These are phyloP conservation scores for Margaritispora aquatica DNA, from an alignment of 495 filamentous ascomycete species.

Conservation along the genomic window DNA sequence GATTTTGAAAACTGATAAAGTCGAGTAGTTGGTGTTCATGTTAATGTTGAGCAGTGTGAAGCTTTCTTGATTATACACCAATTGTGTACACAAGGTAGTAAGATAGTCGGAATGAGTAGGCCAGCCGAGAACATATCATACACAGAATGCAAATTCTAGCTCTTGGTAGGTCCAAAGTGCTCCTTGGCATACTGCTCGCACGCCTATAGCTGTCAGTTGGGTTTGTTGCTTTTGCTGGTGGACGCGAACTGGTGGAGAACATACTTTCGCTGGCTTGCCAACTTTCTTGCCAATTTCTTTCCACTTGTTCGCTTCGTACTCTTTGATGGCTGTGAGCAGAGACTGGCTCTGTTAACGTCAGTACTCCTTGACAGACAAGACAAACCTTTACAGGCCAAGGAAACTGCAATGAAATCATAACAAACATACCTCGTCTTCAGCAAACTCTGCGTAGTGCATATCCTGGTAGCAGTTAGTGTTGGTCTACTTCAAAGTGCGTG, in stretches of 20 bases:
- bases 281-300: slow-evolving; percentile 94
- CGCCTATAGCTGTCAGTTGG: slow-evolving; percentile 48
- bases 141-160: slow-evolving; percentile 1
- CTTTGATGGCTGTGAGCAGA: slow-evolving; percentile 89
- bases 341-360: slow-evolving; percentile 60
- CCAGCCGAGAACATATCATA: too few species aligned
- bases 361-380: slow-evolving; percentile 22
- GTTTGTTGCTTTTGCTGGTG: not conserved
- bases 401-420: not conserved
- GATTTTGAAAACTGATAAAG: not conserved
- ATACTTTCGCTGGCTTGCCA: slow-evolving; percentile 93
- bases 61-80: too few species aligned
- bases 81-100: too few species aligned
- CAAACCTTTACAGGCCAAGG: not conserved
- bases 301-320: slow-evolving; percentile 98
- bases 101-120: too few species aligned
- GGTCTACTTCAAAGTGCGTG: not conserved
- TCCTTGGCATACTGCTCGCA: slow-evolving; percentile 99
- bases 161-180: slow-evolving; percentile 59
- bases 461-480: slow-evolving; percentile 42
- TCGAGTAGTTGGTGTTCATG: not conserved
- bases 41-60: too few species aligned
- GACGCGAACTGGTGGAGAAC: slow-evolving; percentile 5
- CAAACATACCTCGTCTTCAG: slow-evolving; percentile 83
- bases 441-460: slow-evolving; percentile 99